These are phyloP conservation scores for Ceratocystis cubensis DNA, from an alignment of 2,329 filamentous ascomycete genomes.

Conservation along the genomic window DNA sequence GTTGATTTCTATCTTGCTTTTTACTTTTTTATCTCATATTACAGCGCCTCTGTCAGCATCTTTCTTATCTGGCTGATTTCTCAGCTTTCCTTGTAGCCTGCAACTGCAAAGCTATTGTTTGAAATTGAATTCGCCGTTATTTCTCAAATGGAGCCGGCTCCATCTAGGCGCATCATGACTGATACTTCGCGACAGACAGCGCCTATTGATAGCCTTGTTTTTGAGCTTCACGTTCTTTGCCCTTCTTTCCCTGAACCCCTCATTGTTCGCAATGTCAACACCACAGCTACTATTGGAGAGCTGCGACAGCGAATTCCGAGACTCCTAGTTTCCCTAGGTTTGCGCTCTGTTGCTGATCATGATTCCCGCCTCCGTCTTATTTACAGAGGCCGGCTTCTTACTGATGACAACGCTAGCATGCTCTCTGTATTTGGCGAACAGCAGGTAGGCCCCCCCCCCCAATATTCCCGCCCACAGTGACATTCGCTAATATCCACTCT, in stretches of 20 bases:
- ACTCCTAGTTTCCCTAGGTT: constrained; percentile 36
- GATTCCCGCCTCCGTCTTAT: constrained; percentile 49
- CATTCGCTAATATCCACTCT: constrained; percentile 22
- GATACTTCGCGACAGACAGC: constrained; percentile 22
- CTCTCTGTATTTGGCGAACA: constrained; percentile 45
- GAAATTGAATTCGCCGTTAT: not conserved
- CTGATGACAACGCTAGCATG: constrained; percentile 43
- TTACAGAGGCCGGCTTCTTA: constrained; percentile 44
- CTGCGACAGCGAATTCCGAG: constrained; percentile 48
- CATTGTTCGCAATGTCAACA: constrained; percentile 37
- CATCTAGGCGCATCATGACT: constrained; percentile 25
- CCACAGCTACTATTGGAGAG: constrained; percentile 41
- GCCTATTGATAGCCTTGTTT: constrained; percentile 29
- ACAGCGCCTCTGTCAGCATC: not conserved
- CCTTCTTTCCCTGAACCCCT: constrained; percentile 42
- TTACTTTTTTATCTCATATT: not conserved
- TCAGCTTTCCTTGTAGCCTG: not conserved
- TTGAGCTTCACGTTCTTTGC: constrained; percentile 48
- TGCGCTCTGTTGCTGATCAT: constrained; percentile 21
- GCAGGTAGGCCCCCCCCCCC: constrained; percentile 30
- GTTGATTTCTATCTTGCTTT: not conserved
- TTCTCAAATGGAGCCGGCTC: constrained; percentile 15
- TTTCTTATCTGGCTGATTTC: not conserved
- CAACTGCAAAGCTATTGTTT: constrained; percentile 3
- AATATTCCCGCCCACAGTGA: constrained; percentile 4